phyloP scores from a whole-genome alignment of 805 yeast genomes.

The Clavispora fructus region DNA sequence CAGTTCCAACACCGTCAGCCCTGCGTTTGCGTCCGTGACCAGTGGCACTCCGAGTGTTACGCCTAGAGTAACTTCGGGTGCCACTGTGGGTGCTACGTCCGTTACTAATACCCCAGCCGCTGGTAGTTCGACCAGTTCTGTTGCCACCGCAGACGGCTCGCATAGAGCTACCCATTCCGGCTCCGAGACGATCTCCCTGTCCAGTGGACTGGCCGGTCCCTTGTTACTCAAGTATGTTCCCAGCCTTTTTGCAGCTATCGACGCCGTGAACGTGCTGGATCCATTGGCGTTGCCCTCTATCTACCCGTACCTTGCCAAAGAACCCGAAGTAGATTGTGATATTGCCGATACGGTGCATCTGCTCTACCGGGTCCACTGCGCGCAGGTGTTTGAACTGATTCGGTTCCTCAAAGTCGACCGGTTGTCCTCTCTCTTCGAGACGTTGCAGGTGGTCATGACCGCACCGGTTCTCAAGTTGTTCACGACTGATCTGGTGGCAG shows the following conservation, averaged over 20 bases:
- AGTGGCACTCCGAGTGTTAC: neutral
- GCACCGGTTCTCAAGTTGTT: slow-evolving; percentile 59
- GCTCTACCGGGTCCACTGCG: slow-evolving; percentile 60
- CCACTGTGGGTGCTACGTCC: neutral
- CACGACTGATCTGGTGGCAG: slow-evolving; percentile 40
- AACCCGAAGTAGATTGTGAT: slow-evolving; percentile 42
- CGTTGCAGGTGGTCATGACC: slow-evolving; percentile 53
- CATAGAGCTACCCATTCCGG: neutral
- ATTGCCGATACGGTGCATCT: slow-evolving; percentile 58
- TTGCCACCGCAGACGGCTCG: neutral
- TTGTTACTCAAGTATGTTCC: slow-evolving; percentile 27
- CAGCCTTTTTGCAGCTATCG: slow-evolving; percentile 20
- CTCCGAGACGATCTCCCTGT: neutral
- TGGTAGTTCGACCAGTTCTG: neutral
- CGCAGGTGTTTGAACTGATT: slow-evolving; percentile 57
- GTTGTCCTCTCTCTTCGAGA: slow-evolving; percentile 47
- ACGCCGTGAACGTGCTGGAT: slow-evolving; percentile 10
- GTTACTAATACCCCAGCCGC: neutral
- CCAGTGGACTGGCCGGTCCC: neutral
- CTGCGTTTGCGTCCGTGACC: neutral
- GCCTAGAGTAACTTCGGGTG: neutral
- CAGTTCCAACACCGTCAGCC: slow-evolving; percentile 3
- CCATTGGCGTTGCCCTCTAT: slow-evolving; percentile 32
- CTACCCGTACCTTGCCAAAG: slow-evolving; percentile 39
- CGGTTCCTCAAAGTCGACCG: slow-evolving; percentile 63